Evolutionary conservation across 805 yeast genomes (phyloP).

Genomic region (Candida koratica): DNA sequence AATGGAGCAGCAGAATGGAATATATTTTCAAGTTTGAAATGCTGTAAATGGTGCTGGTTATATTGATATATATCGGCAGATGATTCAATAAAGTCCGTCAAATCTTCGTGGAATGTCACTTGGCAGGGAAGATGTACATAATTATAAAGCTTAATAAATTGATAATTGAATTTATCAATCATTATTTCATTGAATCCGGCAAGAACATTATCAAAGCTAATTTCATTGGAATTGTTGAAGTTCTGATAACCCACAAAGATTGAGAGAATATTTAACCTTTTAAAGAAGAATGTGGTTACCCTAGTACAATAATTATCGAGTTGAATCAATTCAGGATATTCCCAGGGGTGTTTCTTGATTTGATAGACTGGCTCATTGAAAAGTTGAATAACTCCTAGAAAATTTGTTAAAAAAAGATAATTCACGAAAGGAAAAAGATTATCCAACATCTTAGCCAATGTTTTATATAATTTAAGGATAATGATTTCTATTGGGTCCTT

Average conservation of each 20-base stretch:
- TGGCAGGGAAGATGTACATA: constrained; percentile 20
- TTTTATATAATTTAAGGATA: constrained; percentile 14
- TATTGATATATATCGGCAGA: constrained; percentile 10
- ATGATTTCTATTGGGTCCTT: constrained; percentile 15
- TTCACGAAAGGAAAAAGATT: constrained; percentile 22
- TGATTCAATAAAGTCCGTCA: not conserved
- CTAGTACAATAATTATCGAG: constrained; percentile 19
- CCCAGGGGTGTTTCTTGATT: not conserved
- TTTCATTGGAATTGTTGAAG: constrained; percentile 8
- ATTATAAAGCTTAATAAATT: constrained; percentile 14
- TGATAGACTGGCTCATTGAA: constrained; percentile 13
- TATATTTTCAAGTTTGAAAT: constrained; percentile 7
- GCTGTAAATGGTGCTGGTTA: constrained; percentile 16
- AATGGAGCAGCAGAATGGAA: not conserved
- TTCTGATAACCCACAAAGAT: constrained; percentile 18
- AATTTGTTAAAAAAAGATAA: constrained; percentile 21
- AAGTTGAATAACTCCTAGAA: constrained; percentile 20
- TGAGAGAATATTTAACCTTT: constrained; percentile 18
- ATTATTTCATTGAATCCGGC: constrained; percentile 20
- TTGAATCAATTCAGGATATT: constrained; percentile 1
- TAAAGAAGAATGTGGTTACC: constrained; percentile 19
- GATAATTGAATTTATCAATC: constrained; percentile 18
- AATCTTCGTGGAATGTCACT: constrained; percentile 6
- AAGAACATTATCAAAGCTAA: constrained; percentile 10
- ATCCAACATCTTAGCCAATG: constrained; percentile 17